Conservation (phyloP, 805 yeast species). For the Metschnikowia arizonensis region DNA sequence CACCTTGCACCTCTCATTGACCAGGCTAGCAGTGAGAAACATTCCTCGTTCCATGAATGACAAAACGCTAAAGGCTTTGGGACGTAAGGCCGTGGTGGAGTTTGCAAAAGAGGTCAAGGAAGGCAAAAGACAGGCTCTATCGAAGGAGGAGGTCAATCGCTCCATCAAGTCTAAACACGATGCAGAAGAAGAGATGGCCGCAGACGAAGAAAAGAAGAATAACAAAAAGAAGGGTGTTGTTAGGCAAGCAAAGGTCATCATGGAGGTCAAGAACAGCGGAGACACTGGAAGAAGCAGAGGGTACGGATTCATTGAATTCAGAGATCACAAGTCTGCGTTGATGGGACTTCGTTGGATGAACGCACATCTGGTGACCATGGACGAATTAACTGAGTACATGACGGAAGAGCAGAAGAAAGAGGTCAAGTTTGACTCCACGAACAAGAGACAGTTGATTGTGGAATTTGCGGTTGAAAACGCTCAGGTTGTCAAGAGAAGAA, state of each 20-base stretch:
- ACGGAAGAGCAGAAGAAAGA: slow-evolving; percentile 60
- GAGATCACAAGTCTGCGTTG: slow-evolving; percentile 87
- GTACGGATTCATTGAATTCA: slow-evolving; percentile 89
- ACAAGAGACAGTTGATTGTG: slow-evolving; percentile 75
- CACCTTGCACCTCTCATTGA: slow-evolving; percentile 83
- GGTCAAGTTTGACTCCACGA: slow-evolving; percentile 50
- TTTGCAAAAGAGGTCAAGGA: slow-evolving; percentile 87
- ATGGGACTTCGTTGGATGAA: slow-evolving; percentile 98
- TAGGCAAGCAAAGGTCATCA: slow-evolving; percentile 86
- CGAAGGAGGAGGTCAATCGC: slow-evolving; percentile 82
- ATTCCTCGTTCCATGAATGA: slow-evolving; percentile 89
- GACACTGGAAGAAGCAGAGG: slow-evolving; percentile 91
- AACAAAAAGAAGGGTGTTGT: slow-evolving; percentile 86
- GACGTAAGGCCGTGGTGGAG: slow-evolving; percentile 89
- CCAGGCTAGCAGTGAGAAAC: slow-evolving; percentile 92
- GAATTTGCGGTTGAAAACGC: slow-evolving; percentile 97
- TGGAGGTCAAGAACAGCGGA: slow-evolving; percentile 87
- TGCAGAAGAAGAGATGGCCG: slow-evolving; percentile 24
- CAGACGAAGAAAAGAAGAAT: slow-evolving; percentile 48
- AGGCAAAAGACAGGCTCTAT: slow-evolving; percentile 72
- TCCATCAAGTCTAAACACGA: slow-evolving; percentile 65
- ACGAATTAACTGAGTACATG: slow-evolving; percentile 69
- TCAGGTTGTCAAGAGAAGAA: slow-evolving; percentile 85
- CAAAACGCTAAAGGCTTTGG: slow-evolving; percentile 84
- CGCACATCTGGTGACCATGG: slow-evolving; percentile 75